A percentile compares a stretch with the other conserved stretches of the same genome.
Conservation (phyloP, 1,284 basidiomycete genomes). For the Gomphus bonarii region DNA sequence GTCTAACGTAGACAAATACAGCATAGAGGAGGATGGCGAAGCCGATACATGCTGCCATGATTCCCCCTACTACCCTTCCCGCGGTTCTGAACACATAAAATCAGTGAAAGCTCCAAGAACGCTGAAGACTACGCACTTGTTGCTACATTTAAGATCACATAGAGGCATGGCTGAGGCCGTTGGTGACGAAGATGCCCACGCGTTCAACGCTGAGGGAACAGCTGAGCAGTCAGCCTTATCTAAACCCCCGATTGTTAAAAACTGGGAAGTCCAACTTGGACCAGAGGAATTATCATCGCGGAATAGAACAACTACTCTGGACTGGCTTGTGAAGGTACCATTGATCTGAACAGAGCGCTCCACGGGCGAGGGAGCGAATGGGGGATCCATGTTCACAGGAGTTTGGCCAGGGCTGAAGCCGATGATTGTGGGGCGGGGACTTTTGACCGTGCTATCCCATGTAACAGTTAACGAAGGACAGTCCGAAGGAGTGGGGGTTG, state of each 20-base stretch:
- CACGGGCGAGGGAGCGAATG: neutral
- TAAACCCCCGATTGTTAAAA: slow-evolving; percentile 2
- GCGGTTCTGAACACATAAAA: neutral
- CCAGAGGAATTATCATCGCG: neutral
- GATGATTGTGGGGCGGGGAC: neutral
- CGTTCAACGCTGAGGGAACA: neutral
- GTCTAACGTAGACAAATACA: neutral
- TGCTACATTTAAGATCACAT: neutral
- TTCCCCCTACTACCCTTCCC: neutral
- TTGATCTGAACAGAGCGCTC: neutral
- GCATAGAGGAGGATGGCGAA: neutral
- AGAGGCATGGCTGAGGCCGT: neutral
- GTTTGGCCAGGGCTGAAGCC: slow-evolving; percentile 2
- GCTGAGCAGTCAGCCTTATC: neutral
- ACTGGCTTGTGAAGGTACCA: slow-evolving; percentile 3
- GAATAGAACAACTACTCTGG: slow-evolving; percentile 4
- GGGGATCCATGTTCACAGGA: neutral
- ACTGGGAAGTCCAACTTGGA: neutral
- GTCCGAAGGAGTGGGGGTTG: neutral
- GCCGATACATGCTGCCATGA: neutral
- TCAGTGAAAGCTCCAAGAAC: neutral
- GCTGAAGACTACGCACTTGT: neutral
- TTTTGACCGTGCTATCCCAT: neutral
- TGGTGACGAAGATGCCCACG: neutral
- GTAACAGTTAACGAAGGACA: neutral